Percentiles rank a stretch among this genome's conserved stretches.
Conservation (phyloP, 192 early-diverging fungal species). For the Coemansia sp. region DNA sequence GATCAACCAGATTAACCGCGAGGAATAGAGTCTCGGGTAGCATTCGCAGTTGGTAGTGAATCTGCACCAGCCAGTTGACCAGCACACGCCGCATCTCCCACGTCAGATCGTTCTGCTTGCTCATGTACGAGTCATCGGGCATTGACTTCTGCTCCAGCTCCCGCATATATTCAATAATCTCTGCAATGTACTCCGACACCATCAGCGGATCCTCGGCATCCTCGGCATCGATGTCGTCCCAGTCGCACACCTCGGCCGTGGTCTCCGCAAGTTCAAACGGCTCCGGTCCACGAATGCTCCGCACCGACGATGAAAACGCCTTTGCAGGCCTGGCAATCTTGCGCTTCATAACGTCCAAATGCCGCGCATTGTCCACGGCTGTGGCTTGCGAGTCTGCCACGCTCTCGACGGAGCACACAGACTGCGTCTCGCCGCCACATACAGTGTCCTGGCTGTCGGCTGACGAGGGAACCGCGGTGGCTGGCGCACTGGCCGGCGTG, state of each 20-base stretch:
- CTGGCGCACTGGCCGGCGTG: neutral
- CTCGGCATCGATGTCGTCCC: slow-evolving; percentile 80
- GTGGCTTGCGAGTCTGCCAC: slow-evolving; percentile 40
- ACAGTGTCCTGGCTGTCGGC: slow-evolving; percentile 19
- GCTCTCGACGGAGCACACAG: slow-evolving; percentile 24
- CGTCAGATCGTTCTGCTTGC: slow-evolving; percentile 76
- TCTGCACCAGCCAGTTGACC: slow-evolving; percentile 95
- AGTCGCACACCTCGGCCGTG: slow-evolving; percentile 32
- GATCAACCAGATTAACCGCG: slow-evolving; percentile 92
- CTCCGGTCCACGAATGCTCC: slow-evolving; percentile 17
- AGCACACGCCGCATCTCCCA: slow-evolving; percentile 94
- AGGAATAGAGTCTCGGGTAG: slow-evolving; percentile 94
- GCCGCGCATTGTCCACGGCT: slow-evolving; percentile 25
- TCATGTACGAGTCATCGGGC: slow-evolving; percentile 83
- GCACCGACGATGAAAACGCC: slow-evolving; percentile 36
- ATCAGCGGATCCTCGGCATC: slow-evolving; percentile 84
- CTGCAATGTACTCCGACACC: slow-evolving; percentile 88
- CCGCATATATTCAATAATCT: slow-evolving; percentile 90
- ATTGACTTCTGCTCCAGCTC: slow-evolving; percentile 73
- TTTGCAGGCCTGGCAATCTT: slow-evolving; percentile 44
- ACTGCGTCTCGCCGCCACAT: slow-evolving; percentile 18
- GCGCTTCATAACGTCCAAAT: slow-evolving; percentile 16
- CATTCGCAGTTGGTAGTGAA: slow-evolving; percentile 87
- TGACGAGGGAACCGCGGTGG: neutral
- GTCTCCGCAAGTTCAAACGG: slow-evolving; percentile 10